Conservation (phyloP, 1,139 yeast genomes). For the Suhomyces atakaporum region DNA sequence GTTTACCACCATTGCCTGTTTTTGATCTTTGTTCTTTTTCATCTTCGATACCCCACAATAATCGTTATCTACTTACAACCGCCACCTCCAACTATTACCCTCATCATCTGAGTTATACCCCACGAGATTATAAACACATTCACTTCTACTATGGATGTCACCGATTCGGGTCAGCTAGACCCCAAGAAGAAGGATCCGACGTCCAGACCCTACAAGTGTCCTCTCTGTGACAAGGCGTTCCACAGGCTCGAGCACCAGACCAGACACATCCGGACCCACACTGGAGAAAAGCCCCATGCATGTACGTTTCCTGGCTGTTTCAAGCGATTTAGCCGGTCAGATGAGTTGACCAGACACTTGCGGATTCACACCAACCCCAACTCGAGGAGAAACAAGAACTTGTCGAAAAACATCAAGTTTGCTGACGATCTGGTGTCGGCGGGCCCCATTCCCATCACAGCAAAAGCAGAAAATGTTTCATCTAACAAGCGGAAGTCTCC, state of each 20-base stretch:
- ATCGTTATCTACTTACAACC: too few species aligned
- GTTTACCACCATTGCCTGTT: not conserved
- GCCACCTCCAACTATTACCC: not conserved
- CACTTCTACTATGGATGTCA: slow-evolving; percentile 2
- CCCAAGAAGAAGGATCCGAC: slow-evolving; percentile 22
- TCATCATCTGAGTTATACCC: not conserved
- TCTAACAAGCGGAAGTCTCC: slow-evolving; percentile 9
- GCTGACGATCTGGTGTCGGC: slow-evolving; percentile 7
- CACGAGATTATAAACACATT: not conserved
- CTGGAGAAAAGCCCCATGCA: slow-evolving; percentile 75
- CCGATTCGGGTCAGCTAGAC: slow-evolving; percentile 1
- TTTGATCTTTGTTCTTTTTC: not conserved
- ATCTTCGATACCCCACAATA: not conserved
- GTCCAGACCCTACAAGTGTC: slow-evolving; percentile 56
- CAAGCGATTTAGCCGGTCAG: slow-evolving; percentile 66
- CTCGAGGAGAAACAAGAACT: slow-evolving; percentile 57
- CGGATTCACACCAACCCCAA: slow-evolving; percentile 65
- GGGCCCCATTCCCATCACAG: slow-evolving; percentile 1
- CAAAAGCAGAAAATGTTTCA: slow-evolving; percentile 7
- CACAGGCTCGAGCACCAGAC: slow-evolving; percentile 69
- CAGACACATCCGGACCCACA: slow-evolving; percentile 69
- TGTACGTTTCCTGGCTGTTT: slow-evolving; percentile 69
- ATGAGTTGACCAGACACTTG: slow-evolving; percentile 68
- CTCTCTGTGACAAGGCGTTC: slow-evolving; percentile 62
- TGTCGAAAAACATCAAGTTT: slow-evolving; percentile 17